Conservation (phyloP, 371 early-diverging fungal species). For the Catenaria anguillulae region DNA sequence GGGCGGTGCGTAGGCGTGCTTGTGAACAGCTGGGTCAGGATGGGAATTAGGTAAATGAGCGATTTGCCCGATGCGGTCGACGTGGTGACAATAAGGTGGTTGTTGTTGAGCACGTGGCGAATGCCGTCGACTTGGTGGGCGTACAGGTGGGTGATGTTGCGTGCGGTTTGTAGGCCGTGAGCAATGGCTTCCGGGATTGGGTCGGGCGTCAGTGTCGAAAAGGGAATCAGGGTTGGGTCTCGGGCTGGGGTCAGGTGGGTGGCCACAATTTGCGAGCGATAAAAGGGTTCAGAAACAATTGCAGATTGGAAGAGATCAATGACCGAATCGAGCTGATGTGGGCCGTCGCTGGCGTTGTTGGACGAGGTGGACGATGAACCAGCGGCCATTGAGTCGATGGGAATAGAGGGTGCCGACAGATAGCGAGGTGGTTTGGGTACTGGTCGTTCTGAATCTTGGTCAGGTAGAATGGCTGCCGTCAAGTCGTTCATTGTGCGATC, state of each 20-base stretch:
- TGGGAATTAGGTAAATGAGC: conserved; percentile 53
- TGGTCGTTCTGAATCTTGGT: too few species aligned
- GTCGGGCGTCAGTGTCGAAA: neutral
- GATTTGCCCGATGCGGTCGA: conserved; percentile 69
- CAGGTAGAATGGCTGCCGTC: too few species aligned
- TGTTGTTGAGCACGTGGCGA: conserved; percentile 21
- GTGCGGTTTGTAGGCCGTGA: conserved; percentile 14
- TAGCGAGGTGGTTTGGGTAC: too few species aligned
- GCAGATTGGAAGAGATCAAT: neutral
- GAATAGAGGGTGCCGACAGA: too few species aligned
- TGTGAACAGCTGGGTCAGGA: conserved; percentile 36
- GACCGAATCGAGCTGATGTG: neutral
- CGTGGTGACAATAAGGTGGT: conserved; percentile 48
- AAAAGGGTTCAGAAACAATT: neutral
- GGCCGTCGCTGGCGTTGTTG: neutral
- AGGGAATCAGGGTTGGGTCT: neutral
- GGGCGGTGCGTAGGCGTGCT: conserved; percentile 15
- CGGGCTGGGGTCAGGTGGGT: neutral
- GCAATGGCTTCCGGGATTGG: neutral
- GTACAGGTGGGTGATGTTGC: conserved; percentile 33
- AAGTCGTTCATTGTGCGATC: too few species aligned
- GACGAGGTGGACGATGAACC: too few species aligned
- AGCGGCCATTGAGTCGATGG: too few species aligned
- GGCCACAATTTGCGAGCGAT: neutral
- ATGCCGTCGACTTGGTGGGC: conserved; percentile 54